phyloP scores from a whole-genome alignment of 495 filamentous ascomycete genomes.

The Haplographium delicatum region DNA sequence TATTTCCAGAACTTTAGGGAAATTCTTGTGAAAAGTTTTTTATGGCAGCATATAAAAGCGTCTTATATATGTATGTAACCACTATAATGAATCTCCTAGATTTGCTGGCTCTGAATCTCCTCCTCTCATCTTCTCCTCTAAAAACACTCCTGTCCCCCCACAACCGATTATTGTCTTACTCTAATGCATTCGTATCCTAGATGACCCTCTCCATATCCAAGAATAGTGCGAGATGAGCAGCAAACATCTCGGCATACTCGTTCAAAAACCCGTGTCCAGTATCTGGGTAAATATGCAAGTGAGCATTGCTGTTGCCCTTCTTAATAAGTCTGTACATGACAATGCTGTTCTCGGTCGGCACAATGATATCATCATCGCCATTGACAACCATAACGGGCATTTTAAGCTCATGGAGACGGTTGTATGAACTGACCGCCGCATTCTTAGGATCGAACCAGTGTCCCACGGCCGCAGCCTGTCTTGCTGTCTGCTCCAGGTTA shows the following conservation, averaged over 20 bases:
- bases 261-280: slow-evolving; percentile 30
- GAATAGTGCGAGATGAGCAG: slow-evolving; percentile 20
- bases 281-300: slow-evolving; percentile 31
- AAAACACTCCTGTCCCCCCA: too few species aligned
- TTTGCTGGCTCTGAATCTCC: too few species aligned
- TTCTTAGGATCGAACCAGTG: slow-evolving; percentile 1
- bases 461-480: slow-evolving; percentile 1
- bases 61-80: too few species aligned
- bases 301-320: slow-evolving; percentile 25
- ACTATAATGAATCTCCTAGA: too few species aligned
- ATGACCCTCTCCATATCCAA: slow-evolving; percentile 13
- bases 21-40: too few species aligned
- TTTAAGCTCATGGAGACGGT: slow-evolving; percentile 25
- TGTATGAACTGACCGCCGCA: slow-evolving; percentile 25
- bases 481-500: neutral
- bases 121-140: too few species aligned
- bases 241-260: slow-evolving; percentile 26
- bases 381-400: slow-evolving; percentile 32
- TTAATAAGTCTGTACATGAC: slow-evolving; percentile 22
- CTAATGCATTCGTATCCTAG: slow-evolving; percentile 19
- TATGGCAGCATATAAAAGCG: too few species aligned
- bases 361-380: slow-evolving; percentile 31
- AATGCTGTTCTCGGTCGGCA: slow-evolving; percentile 31
- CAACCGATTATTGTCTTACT: too few species aligned
- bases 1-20: too few species aligned